Base-by-base conservation (phyloP, 2,329 filamentous ascomycete species). In the Stagonosporopsis tanaceti region DNA sequence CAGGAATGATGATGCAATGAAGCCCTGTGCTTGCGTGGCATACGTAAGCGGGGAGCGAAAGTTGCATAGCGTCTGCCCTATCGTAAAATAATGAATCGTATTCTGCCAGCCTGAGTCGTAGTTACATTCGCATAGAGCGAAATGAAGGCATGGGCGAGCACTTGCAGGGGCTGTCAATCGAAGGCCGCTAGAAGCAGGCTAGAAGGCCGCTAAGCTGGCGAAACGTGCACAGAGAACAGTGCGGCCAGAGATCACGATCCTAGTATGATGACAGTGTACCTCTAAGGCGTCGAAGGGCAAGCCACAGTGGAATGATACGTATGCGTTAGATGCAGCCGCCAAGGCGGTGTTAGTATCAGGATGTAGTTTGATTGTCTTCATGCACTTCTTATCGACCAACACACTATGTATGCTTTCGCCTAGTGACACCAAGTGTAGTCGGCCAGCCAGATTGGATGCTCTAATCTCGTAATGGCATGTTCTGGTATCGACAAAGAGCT, bases 131-230 rank as follows among this genome's bases (percentile, higher is more conserved):
- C 54, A 40, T 37, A 46, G 57, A 64, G 61, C 64, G 65, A 70
- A 39, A 68, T 71, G 61, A 69, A 64, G 63, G 60, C 30, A 56
- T 63, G 62, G 70, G 68, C 64, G 69, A 70, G 62, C 57, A 54
- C 28, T 52, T 61, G 46, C 55, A 63, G 51, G 51, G 60, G 59
- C 54, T 48, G 47, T 35, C 15, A 69, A 22, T 39, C 6, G 37
- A 39, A 39, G 37, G n/a, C 37, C 37, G 70, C 69, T 68, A 50
- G 69, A 70, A 71, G 52, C 56, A 53, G 62, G 63, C 68, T 72
- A 71, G 70, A 73, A 72, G 62, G 57, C 34, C 54, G 50, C 66
- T 71, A 70, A 51, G 6, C 57, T 65, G 44, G 61, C 69, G 69
- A 72, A 67, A 71, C 69, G 50, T 51, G 59, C 62, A 57, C 59